Base-by-base conservation (phyloP, 2,329 filamentous ascomycete species). In the Trichophaea hybrida region DNA sequence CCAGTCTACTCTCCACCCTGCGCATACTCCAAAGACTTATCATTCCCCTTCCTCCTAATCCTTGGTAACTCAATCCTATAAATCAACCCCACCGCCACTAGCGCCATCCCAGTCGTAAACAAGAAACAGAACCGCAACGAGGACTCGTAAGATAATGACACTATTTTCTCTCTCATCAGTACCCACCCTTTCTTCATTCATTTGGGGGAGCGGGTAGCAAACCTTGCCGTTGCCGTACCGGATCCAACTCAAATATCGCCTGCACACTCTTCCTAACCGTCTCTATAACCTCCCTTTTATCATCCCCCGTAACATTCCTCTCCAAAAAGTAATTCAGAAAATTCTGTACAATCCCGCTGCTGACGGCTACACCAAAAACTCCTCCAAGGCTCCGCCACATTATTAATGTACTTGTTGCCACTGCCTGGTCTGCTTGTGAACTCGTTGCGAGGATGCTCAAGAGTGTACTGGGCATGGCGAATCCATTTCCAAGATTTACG, bases 331-430 rank as follows among this genome's bases (percentile, higher is more conserved):
- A 72, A 6, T 79, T 72, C 55, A 91, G 73, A 0, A 80, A 77
- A 67, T 88, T 88, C 72, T 91, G 86, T 62, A 90, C 74, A 6
- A 88, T 79, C 59, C 88, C 76, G 69, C 83, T 86, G 65, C 81
- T 85, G 56, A 78, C 74, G 0, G 85, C 81, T 49, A 90, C 79
- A n/a, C 86, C 86, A 68, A 89, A 76, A 0, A 90, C 85, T 59
- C 78, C 79, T 5, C 86, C 86, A 4, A 90, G 72, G 60, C 80
- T 81, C 58, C 86, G 78, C 80, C 84, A 88, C 15, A 90, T 73
- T 15, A 84, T 78, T 61, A 90, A 73, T 0, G 85, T 88, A 57
- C 78, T 81, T 1, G 84, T 86, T 10, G 82, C 81, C 44, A 85
- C 81, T 12, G 83, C 83, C 70, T 85, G 82, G 53, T 84, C 80